Conservation (phyloP, 2,329 filamentous ascomycete species). For the Beauveria medogensis region DNA sequence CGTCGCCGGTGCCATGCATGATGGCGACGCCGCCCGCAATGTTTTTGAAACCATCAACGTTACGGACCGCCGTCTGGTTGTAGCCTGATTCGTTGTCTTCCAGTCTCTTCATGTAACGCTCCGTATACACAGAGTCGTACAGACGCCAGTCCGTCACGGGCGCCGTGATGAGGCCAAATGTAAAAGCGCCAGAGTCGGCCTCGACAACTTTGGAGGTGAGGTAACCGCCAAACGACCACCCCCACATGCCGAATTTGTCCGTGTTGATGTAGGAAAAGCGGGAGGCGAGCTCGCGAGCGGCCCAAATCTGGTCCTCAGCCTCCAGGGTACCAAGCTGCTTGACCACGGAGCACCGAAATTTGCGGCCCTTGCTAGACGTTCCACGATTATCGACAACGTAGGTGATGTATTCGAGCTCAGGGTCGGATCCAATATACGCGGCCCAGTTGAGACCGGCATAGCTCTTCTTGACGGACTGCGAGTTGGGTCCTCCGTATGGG, state of each 20-base stretch:
- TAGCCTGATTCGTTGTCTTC: slow-evolving; percentile 51
- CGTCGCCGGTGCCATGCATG: slow-evolving; percentile 60
- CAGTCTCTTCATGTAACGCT: slow-evolving; percentile 63
- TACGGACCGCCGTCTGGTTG: slow-evolving; percentile 49
- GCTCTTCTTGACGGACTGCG: slow-evolving; percentile 51
- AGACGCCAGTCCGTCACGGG: slow-evolving; percentile 63
- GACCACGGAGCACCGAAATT: slow-evolving; percentile 50
- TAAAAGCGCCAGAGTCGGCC: slow-evolving; percentile 50
- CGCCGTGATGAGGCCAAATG: slow-evolving; percentile 54
- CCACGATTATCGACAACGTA: slow-evolving; percentile 62
- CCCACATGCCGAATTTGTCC: slow-evolving; percentile 56
- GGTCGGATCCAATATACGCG: slow-evolving; percentile 57
- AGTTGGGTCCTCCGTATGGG: slow-evolving; percentile 59
- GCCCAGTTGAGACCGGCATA: slow-evolving; percentile 51
- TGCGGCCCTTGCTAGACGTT: slow-evolving; percentile 55
- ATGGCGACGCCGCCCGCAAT: slow-evolving; percentile 53
- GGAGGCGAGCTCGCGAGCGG: slow-evolving; percentile 46
- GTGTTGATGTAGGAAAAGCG: slow-evolving; percentile 47
- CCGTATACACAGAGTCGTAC: slow-evolving; percentile 65
- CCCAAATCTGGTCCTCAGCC: slow-evolving; percentile 59
- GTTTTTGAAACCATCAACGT: slow-evolving; percentile 52
- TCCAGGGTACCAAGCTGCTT: slow-evolving; percentile 55
- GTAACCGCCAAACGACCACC: slow-evolving; percentile 63
- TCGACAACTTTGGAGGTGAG: slow-evolving; percentile 60
- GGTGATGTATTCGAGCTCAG: slow-evolving; percentile 59